A percentile compares a stretch with the other conserved stretches of the same genome.
Conservation (phyloP, 352 stramenopile genomes). For the Phytophthora tentaculata region DNA sequence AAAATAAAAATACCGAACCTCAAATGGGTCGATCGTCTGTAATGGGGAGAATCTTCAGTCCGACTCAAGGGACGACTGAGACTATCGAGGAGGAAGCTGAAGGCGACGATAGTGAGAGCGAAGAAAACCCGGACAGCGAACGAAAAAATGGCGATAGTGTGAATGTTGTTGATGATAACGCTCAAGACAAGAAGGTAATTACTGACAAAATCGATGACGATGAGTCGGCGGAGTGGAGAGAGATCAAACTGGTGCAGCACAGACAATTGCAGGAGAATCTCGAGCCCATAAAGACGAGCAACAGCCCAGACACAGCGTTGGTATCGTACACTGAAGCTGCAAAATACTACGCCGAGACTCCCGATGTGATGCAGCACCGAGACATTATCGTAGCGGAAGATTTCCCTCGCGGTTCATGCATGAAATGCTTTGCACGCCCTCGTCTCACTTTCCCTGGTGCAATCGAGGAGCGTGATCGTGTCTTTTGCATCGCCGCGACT, state of each 20-base stretch:
- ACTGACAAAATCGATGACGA: conserved; percentile 32
- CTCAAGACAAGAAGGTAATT: conserved; percentile 13
- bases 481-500: conserved; percentile 78
- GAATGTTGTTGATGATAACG: conserved; percentile 10
- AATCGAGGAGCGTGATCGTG: conserved; percentile 68
- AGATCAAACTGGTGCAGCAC: conserved; percentile 57
- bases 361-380: conserved; percentile 45
- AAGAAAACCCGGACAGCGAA: conserved; percentile 16
- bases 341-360: conserved; percentile 47
- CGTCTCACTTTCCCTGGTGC: conserved; percentile 59
- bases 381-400: conserved; percentile 71
- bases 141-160: background rate
- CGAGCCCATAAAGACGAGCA: background rate
- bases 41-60: conserved; percentile 57
- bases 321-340: conserved; percentile 57
- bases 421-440: conserved; percentile 65
- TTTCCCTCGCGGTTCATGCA: conserved; percentile 54
- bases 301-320: conserved; percentile 11
- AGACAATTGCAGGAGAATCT: conserved; percentile 12
- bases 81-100: conserved; percentile 56
- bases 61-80: conserved; percentile 34
- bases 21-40: conserved; percentile 30
- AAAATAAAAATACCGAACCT: conserved; percentile 9
- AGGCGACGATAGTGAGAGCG: conserved; percentile 29
- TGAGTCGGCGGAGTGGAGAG: conserved; percentile 55